phyloP scores from a whole-genome alignment of 140 eudicot species.

The Flaveria floridana region DNA sequence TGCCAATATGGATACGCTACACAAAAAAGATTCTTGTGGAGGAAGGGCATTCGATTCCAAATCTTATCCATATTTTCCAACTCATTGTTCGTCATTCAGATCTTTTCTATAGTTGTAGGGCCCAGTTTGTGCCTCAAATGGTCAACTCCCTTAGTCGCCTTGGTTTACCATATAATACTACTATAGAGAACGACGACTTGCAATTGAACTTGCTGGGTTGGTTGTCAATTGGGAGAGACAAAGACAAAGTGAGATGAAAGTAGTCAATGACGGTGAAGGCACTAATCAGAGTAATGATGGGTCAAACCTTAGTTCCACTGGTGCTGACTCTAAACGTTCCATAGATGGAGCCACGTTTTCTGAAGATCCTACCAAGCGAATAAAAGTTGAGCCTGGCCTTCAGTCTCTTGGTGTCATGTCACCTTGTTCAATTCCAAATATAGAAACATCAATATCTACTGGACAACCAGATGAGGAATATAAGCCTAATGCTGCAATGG shows the following conservation, averaged over 20 bases:
- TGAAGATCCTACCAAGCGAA: conserved; percentile 15
- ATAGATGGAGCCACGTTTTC: conserved; percentile 57
- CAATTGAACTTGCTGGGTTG: conserved; percentile 98
- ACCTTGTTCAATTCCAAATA: conserved; percentile 87
- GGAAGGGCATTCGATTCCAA: conserved; percentile 98
- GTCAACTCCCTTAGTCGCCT: conserved; percentile 97
- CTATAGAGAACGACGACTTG: conserved; percentile 95
- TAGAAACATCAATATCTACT: conserved; percentile 85
- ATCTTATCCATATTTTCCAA: conserved; percentile 95
- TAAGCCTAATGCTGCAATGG: conserved; percentile 99
- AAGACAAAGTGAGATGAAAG: conserved; percentile 87
- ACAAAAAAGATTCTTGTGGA: conserved; percentile 96
- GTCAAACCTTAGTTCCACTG: conserved; percentile 42
- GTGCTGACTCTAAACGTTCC: conserved; percentile 52
- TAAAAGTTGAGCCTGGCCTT: conserved; percentile 95
- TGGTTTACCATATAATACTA: conserved; percentile 90
- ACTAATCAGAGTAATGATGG: conserved; percentile 59
- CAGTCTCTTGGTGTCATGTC: conserved; percentile 90
- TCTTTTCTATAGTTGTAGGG: conserved; percentile 97
- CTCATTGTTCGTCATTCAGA: conserved; percentile 99
- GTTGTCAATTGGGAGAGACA: conserved; percentile 98
- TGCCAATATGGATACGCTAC: conserved; percentile 99
- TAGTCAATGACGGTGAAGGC: conserved; percentile 49
- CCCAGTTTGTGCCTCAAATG: conserved; percentile 99
- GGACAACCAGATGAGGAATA: conserved; percentile 97